Evolutionary conservation across 225 moss, liverwort and hornwort genomes (phyloP).

Genomic region (Climacium dendroides): DNA sequence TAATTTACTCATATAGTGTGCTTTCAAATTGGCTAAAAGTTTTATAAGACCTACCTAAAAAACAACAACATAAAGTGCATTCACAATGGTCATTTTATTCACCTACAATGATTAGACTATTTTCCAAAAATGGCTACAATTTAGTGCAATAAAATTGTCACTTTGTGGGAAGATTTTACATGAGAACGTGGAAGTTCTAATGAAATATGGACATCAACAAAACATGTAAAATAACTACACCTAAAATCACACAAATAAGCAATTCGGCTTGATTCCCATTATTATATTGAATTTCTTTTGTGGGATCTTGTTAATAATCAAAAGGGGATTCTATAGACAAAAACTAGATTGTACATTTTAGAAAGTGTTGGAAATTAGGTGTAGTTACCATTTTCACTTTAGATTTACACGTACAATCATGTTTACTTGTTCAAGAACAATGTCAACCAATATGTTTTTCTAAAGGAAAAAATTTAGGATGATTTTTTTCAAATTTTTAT

Average conservation of each 20-base stretch:
- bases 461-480: rapidly evolving
- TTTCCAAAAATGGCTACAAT: neutral
- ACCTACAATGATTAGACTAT: too few relatives aligned
- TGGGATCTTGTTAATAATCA: too few relatives aligned
- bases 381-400: too few relatives aligned
- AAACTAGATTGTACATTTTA: too few relatives aligned
- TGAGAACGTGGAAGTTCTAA: rapidly evolving
- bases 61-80: neutral
- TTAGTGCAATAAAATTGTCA: neutral
- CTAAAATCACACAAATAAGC: too few relatives aligned
- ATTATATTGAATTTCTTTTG: too few relatives aligned
- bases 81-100: too few relatives aligned
- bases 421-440: neutral
- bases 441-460: neutral
- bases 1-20: too few relatives aligned
- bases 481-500: neutral
- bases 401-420: neutral
- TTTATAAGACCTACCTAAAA: neutral
- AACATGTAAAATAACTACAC: too few relatives aligned
- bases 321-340: too few relatives aligned
- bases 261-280: too few relatives aligned
- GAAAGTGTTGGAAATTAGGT: too few relatives aligned
- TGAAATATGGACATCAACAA: neutral
- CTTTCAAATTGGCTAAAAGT: neutral
- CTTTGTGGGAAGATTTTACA: neutral